Evolutionary conservation across 768 basidiomycete genomes (phyloP).

Genomic region (Leccinum subtestaceum): DNA sequence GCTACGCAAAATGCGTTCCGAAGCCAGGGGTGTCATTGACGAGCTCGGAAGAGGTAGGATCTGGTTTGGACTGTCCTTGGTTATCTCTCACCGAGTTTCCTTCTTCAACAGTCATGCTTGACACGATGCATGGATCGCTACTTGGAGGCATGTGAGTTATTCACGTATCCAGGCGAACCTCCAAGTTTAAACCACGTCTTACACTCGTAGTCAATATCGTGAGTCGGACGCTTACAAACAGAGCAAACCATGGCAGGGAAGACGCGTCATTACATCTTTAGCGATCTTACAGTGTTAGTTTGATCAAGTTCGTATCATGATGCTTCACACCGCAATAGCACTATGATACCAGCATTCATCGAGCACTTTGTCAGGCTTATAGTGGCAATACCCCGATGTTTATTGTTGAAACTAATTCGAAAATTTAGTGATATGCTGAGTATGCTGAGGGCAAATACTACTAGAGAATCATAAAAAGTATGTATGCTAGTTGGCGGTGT

Average conservation of each 20-base stretch:
- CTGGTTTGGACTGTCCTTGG: not conserved
- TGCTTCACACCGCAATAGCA: slow-evolving; percentile 3
- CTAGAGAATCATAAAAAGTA: slow-evolving; percentile 18
- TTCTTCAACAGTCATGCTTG: slow-evolving; percentile 59
- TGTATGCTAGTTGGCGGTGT: slow-evolving; percentile 13
- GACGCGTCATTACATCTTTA: slow-evolving; percentile 11
- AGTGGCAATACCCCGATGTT: slow-evolving; percentile 7
- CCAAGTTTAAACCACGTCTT: not conserved
- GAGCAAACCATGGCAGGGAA: slow-evolving; percentile 38
- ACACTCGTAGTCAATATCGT: slow-evolving; percentile 67
- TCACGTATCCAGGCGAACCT: not conserved
- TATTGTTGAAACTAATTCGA: slow-evolving; percentile 17
- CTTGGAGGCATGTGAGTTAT: slow-evolving; percentile 75
- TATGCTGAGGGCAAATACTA: slow-evolving; percentile 14
- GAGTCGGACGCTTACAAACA: slow-evolving; percentile 61
- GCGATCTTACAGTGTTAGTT: not conserved
- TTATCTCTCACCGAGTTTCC: not conserved
- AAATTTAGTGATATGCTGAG: slow-evolving; percentile 6
- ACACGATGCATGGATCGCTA: slow-evolving; percentile 77
- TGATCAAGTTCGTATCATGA: not conserved
- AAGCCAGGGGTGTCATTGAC: slow-evolving; percentile 72
- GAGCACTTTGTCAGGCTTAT: not conserved
- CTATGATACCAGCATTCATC: not conserved
- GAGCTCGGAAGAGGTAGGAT: slow-evolving; percentile 65
- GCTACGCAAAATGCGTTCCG: slow-evolving; percentile 71